A percentile compares a stretch with the other conserved stretches of the same genome.
Conservation (phyloP, 2,329 filamentous ascomycete genomes). For the Metarhizium album region DNA sequence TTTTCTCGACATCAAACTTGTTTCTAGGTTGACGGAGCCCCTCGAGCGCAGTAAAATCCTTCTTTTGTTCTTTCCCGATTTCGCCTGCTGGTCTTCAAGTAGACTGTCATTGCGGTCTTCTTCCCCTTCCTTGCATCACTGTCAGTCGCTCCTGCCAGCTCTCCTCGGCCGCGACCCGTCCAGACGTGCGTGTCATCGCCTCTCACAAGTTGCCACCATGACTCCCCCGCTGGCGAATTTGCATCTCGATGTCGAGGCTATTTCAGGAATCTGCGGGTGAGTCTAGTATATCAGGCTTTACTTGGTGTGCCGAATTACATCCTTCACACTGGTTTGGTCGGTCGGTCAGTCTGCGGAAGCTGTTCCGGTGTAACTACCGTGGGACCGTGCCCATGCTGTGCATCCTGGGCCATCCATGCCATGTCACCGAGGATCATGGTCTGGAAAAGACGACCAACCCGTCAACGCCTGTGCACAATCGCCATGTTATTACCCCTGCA, state of each 20-base stretch:
- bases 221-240: conserved; percentile 44
- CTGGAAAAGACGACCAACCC: not conserved
- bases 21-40: not conserved
- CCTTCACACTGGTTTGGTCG: not conserved
- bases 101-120: not conserved
- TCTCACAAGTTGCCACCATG: conserved; percentile 24
- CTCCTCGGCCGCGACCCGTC: not conserved
- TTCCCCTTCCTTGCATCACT: not conserved
- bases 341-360: not conserved
- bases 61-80: too few species aligned
- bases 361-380: too few species aligned
- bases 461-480: not conserved
- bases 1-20: not conserved
- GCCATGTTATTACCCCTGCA: too few species aligned
- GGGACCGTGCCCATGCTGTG: not conserved
- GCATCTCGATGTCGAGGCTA: conserved; percentile 76
- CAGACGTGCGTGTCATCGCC: not conserved
- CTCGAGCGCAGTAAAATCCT: not conserved
- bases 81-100: not conserved
- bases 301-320: not conserved
- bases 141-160: not conserved
- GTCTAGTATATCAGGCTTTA: conserved; percentile 14
- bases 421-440: not conserved
- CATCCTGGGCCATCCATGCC: not conserved
- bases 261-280: conserved; percentile 84